Base-by-base conservation (phyloP, 2,329 filamentous ascomycete genomes). In the Colletotrichum phormii region DNA sequence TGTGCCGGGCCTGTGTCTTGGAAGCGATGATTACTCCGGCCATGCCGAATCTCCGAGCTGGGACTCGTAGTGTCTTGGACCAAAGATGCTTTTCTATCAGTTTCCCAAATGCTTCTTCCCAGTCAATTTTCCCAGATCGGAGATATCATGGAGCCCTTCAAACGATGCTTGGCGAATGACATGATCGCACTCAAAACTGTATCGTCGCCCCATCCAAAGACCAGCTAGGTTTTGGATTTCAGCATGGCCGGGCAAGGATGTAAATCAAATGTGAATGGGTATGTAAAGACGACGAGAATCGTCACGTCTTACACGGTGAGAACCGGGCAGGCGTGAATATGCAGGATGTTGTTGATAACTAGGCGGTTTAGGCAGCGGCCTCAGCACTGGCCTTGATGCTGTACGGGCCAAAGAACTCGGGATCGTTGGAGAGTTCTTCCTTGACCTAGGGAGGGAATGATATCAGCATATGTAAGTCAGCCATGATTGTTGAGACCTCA, bases 381-480 rank as follows among this genome's bases (percentile, higher is more conserved):
- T 85, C 83, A 31, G 80, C 82, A 64, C 81, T 81, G 54, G 82
- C 79, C 78, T 86, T 86, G 67, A 91, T 88, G 76, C 88, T 90
- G 82, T 94, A 97, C 51, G 92, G 89, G 76, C 89, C 90, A 78
- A 99, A 88, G 84, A 98, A 98, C 55, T 95, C 92, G 0, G 92
- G 88, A 80, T 98, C 90, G 78, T 92, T 95, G 75, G 93, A 91
- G 64, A 98, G 89, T 82, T 98, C 97, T 82, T 99, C 97, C 84
- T 97, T 97, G 79, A 98, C 91, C 95, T 98, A 77, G 72, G 18
- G 15, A 18, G 61, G 12, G 5, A 65, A 29, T 49, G 18, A 49
- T 8, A 55, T 75, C 42, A 73, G 66, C 26, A 13, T 24, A 24
- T 22, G 33, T 15, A 4, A 57, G 22, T 49, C 11, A 49, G 3